Percentiles rank a stretch among this genome's conserved stretches.
Evolutionary conservation across 1,284 basidiomycete genomes (phyloP).

Genomic region (Fomitopsis schrenkii): DNA sequence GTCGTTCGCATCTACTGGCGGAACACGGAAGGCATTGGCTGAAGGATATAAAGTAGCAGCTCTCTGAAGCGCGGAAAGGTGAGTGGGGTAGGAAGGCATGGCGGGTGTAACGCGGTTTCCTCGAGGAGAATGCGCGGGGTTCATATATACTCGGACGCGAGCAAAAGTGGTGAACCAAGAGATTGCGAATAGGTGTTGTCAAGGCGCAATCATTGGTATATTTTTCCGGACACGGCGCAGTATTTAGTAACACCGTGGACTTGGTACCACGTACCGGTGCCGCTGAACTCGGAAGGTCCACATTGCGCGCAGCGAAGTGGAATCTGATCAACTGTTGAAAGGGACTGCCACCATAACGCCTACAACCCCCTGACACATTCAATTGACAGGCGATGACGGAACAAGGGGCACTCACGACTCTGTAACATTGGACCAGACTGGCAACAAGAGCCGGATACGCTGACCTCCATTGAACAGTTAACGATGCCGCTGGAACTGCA

Average conservation of each 20-base stretch:
- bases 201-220: neutral
- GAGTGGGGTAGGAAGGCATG: slow-evolving; percentile 32
- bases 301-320: neutral
- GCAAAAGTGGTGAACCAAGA: neutral
- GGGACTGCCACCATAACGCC: slow-evolving; percentile 1
- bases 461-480: neutral
- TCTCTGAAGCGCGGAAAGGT: slow-evolving; percentile 47
- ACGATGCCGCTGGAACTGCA: neutral
- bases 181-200: slow-evolving; percentile 1
- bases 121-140: neutral
- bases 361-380: neutral
- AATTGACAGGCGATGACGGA: neutral
- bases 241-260: neutral
- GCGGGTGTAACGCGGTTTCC: slow-evolving; percentile 12
- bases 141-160: slow-evolving; percentile 1
- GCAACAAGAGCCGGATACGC: slow-evolving; percentile 1
- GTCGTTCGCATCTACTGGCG: slow-evolving; percentile 33
- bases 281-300: neutral
- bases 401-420: neutral
- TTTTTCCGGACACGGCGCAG: neutral
- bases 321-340: slow-evolving; percentile 1
- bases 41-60: slow-evolving; percentile 40
- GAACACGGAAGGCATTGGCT: slow-evolving; percentile 46
- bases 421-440: neutral
- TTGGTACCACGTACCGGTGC: neutral